Evolutionary conservation across 371 early-diverging fungal species (phyloP).

Genomic region (Entomophthora muscae): DNA sequence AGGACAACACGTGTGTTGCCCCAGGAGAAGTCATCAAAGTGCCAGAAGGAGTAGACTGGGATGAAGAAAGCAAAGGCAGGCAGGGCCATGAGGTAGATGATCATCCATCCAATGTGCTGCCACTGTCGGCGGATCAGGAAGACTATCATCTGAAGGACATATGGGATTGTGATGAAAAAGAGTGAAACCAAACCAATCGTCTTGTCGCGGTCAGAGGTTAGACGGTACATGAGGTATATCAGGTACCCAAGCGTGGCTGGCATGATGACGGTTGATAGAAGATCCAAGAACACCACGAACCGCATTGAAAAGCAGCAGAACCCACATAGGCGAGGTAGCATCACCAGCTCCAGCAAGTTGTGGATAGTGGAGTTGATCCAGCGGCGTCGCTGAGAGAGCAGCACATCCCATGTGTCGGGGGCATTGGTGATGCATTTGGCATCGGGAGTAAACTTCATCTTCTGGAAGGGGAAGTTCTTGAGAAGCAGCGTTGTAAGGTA

Average conservation of each 20-base stretch:
- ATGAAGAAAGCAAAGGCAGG: conserved; percentile 43
- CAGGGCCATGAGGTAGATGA: conserved; percentile 73
- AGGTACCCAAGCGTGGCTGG: conserved; percentile 85
- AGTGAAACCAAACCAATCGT: conserved; percentile 35
- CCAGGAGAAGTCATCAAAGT: conserved; percentile 84
- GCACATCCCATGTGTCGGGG: conserved; percentile 84
- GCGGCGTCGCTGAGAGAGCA: conserved; percentile 78
- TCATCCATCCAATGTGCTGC: conserved; percentile 96
- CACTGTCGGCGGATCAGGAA: conserved; percentile 74
- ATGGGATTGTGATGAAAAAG: conserved; percentile 49
- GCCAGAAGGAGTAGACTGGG: conserved; percentile 76
- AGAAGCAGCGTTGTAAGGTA: conserved; percentile 95
- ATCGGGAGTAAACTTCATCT: conserved; percentile 87
- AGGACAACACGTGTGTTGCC: conserved; percentile 62
- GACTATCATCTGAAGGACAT: conserved; percentile 67
- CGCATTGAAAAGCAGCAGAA: conserved; percentile 95
- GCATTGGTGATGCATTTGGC: conserved; percentile 95
- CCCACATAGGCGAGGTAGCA: conserved; percentile 79
- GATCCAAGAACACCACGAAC: conserved; percentile 78
- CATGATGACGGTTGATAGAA: conserved; percentile 79
- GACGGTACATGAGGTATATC: conserved; percentile 45
- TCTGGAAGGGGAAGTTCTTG: conserved; percentile 95
- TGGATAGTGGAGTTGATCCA: conserved; percentile 99
- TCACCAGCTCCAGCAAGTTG: conserved; percentile 83
- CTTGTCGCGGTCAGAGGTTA: conserved; percentile 26